Evolutionary conservation across 2,329 filamentous ascomycete species (phyloP).

Genomic region (Fusarium sp.): DNA sequence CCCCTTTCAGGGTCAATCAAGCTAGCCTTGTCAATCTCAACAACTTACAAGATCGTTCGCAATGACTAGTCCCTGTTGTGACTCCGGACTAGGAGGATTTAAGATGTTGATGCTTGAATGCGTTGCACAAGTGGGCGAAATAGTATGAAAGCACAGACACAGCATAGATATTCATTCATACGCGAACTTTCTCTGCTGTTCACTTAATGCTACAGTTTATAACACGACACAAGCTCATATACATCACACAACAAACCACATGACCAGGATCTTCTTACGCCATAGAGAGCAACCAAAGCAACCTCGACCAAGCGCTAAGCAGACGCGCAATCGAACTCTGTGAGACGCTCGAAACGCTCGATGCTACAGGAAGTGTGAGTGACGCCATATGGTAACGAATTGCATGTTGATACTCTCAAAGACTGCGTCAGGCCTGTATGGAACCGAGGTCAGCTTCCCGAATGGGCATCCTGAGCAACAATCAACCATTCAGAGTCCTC

Average conservation of each 20-base stretch:
- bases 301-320: slow-evolving; percentile 5
- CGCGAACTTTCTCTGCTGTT: slow-evolving; percentile 1
- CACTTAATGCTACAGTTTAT: slow-evolving; percentile 14
- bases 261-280: slow-evolving; percentile 23
- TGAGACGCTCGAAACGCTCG: slow-evolving; percentile 40
- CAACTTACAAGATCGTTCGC: slow-evolving; percentile 5
- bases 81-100: background rate
- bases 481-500: slow-evolving; percentile 31
- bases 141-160: slow-evolving; percentile 8
- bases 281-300: slow-evolving; percentile 5
- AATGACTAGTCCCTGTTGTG: slow-evolving; percentile 8
- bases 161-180: slow-evolving; percentile 18
- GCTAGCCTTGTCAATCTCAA: slow-evolving; percentile 15
- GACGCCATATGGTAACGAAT: slow-evolving; percentile 46
- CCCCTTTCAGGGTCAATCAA: slow-evolving; percentile 28
- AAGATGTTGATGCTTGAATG: slow-evolving; percentile 5
- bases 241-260: slow-evolving; percentile 16
- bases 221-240: slow-evolving; percentile 15
- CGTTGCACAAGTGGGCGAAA: slow-evolving; percentile 1
- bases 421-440: slow-evolving; percentile 25
- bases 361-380: slow-evolving; percentile 39
- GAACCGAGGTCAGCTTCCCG: slow-evolving; percentile 31
- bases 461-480: slow-evolving; percentile 31
- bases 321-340: slow-evolving; percentile 33
- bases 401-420: slow-evolving; percentile 32